These are phyloP conservation scores for Ogataea neopini DNA, from an alignment of 805 yeast species.

Conservation along the genomic window DNA sequence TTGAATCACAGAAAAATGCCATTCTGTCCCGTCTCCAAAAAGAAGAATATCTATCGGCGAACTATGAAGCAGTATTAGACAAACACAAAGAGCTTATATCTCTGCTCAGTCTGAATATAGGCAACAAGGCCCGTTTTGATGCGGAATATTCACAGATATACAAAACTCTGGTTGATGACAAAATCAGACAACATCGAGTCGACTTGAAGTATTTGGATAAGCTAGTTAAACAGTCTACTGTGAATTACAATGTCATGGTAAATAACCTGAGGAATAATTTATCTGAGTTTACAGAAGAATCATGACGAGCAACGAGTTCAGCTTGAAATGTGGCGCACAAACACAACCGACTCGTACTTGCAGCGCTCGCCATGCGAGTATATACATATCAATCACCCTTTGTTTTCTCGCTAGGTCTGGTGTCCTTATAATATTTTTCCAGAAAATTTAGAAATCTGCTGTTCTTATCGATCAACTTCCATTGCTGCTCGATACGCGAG, in stretches of 20 bases:
- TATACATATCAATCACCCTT: not conserved
- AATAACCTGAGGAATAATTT: conserved; percentile 11
- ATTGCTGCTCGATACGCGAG: conserved; percentile 28
- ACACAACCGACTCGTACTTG: too few relatives aligned
- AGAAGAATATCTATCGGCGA: conserved; percentile 32
- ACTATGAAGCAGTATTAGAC: conserved; percentile 29
- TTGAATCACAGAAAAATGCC: conserved; percentile 30
- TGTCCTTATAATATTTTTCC: conserved; percentile 22
- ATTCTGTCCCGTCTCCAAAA: conserved; percentile 35
- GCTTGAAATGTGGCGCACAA: too few relatives aligned
- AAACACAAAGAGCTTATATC: conserved; percentile 33
- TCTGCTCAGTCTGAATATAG: conserved; percentile 18
- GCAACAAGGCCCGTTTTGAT: conserved; percentile 22
- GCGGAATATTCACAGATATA: conserved; percentile 21
- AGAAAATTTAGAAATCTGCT: conserved; percentile 27
- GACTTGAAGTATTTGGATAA: conserved; percentile 17
- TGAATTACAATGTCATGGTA: conserved; percentile 13
- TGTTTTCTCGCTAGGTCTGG: not conserved
- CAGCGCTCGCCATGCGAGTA: too few relatives aligned
- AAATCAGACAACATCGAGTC: conserved; percentile 13
- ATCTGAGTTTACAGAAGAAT: conserved; percentile 3
- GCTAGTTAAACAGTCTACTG: conserved; percentile 3
- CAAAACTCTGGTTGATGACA: conserved; percentile 16
- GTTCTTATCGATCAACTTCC: conserved; percentile 33
- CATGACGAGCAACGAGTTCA: too few relatives aligned